Percentiles rank a stretch among this genome's conserved stretches.
phyloP scores from a whole-genome alignment of 2,329 filamentous ascomycete genomes.

The Diaporthe longicolla region DNA sequence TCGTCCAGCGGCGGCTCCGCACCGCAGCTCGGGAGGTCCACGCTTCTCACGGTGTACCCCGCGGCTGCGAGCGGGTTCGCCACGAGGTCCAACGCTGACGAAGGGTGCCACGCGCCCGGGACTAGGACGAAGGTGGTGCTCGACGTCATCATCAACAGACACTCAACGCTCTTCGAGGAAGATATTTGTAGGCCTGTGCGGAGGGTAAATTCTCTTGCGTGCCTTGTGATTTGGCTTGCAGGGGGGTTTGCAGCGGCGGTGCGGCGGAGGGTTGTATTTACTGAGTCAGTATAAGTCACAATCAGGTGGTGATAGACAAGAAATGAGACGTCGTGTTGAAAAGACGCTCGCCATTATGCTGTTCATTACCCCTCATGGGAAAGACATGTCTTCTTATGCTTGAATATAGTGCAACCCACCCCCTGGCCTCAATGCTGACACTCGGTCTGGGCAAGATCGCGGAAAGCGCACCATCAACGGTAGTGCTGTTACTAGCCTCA shows the following conservation, averaged over 20 bases:
- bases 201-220: not conserved
- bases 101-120: constrained; percentile 33
- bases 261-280: constrained; percentile 7
- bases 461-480: not conserved
- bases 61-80: constrained; percentile 16
- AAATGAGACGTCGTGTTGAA: constrained; percentile 6
- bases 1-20: constrained; percentile 15
- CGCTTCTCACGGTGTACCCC: constrained; percentile 7
- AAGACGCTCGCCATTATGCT: not conserved
- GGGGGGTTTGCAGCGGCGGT: not conserved
- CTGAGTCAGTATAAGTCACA: constrained; percentile 5
- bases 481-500: constrained; percentile 21
- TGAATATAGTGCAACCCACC: not conserved
- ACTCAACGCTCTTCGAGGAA: not conserved
- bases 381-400: constrained; percentile 5
- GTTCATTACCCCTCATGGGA: not conserved
- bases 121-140: constrained; percentile 28
- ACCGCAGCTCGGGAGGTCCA: constrained; percentile 25
- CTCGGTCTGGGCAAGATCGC: not conserved
- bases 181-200: constrained; percentile 12
- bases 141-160: constrained; percentile 18
- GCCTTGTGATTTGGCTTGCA: not conserved
- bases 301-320: constrained; percentile 26
- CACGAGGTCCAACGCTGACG: not conserved
- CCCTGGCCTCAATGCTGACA: not conserved